phyloP scores from a whole-genome alignment of 345 rosid species.

The Citrus reticulata region DNA sequence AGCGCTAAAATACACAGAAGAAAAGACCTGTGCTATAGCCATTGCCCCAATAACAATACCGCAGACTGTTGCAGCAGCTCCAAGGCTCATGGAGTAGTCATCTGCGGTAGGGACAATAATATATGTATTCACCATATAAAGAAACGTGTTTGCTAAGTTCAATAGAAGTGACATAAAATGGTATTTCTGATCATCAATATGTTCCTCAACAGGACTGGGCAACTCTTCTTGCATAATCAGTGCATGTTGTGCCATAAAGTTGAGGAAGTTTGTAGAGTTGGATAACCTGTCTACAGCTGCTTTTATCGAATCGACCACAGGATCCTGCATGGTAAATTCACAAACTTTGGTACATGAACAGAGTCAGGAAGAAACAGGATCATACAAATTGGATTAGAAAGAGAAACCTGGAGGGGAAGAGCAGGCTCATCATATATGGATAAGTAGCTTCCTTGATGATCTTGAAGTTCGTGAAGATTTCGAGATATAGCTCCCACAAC shows the following conservation, averaged over 20 bases:
- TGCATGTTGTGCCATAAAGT: constrained; percentile 95
- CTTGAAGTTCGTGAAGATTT: constrained; percentile 97
- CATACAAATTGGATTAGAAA: constrained; percentile 3
- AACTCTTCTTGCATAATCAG: constrained; percentile 94
- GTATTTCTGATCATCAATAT: constrained; percentile 63
- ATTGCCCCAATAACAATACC: constrained; percentile 97
- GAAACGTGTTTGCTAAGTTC: constrained; percentile 82
- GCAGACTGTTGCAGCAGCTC: constrained; percentile 98
- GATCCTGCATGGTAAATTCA: constrained; percentile 54
- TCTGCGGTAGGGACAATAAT: constrained; percentile 93
- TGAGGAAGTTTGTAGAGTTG: constrained; percentile 80
- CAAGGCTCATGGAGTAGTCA: constrained; percentile 91
- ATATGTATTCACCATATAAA: constrained; percentile 96
- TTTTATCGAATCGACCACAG: constrained; percentile 72
- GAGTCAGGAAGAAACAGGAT: background rate
- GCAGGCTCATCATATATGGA: constrained; percentile 93
- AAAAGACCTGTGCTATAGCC: constrained; percentile 99
- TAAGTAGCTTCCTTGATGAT: constrained; percentile 85
- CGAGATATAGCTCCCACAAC: constrained; percentile 98
- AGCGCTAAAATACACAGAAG: constrained; percentile 95
- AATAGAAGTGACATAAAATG: constrained; percentile 83
- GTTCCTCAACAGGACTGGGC: constrained; percentile 71
- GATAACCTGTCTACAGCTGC: constrained; percentile 87
- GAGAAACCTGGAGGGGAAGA: constrained; percentile 72
- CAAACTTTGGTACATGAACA: background rate